Evolutionary conservation across 768 basidiomycete species (phyloP), one percentile per base, ranked within the genome.

Genomic region (Mycena venus): DNA sequence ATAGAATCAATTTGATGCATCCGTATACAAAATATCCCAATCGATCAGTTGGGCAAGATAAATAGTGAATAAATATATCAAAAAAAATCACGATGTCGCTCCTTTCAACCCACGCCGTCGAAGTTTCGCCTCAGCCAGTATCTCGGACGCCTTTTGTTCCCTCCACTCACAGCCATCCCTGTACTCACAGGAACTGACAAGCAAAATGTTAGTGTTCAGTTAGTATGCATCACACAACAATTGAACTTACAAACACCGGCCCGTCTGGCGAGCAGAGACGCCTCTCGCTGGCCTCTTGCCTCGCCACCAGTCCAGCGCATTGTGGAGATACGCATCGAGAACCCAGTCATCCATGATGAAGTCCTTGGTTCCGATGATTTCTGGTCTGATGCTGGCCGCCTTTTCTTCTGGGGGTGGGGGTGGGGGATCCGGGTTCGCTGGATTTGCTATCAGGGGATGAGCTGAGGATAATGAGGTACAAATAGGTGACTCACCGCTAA

Each of bases 121-220:
- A 15, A 36, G 44, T 23, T n/a, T 29, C 3, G 14, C 44, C 74
- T 91, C 90, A n/a, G 73, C 66, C 21, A 86, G 89, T 77, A 90
- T 63, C 74, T 91, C 90, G 27, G 73, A 62, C 21, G 86, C 90
- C 77, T 91, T 91, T 70, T 82, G 76, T 27, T 91, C 91, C 74
- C 95, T 86, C 95, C 95, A 97, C 84, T 97, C 96, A 78, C 96
- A 97, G 15, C 90, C 91, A 3, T 87, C 83, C 36, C 84, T 83
- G 79, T 95, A 96, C 82, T 96, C 95, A 78, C 95, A 96, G 17
- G 88, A 86, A 56, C 93, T 93, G 64, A 5, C 8, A 31, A 25
- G 74, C 36, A 69, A n/a, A n/a, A 31, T 31, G 40, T 75, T 29
- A 32, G 58, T 55, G 72, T 31, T 64, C 34, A 58, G 49, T n/a